phyloP scores from a whole-genome alignment of 1,139 yeast species.

The Suhomyces bolitotheri region DNA sequence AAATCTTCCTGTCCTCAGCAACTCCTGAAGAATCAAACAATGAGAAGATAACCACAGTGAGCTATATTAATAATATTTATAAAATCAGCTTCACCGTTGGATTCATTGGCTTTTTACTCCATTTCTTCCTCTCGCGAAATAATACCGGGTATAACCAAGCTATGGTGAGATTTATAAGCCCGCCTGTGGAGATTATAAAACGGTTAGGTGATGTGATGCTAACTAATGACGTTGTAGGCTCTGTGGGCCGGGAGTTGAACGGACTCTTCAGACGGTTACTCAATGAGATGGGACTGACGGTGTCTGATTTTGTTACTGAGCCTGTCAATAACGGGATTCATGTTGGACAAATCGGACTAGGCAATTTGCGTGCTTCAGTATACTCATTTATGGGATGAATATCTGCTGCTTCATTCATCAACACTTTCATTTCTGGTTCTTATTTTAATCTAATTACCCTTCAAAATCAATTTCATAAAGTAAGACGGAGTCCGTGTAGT shows the following conservation, averaged over 20 bases:
- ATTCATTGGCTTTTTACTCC: slow-evolving; percentile 41
- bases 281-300: slow-evolving; percentile 16
- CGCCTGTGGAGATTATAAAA: slow-evolving; percentile 2
- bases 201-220: background rate
- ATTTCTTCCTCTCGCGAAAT: slow-evolving; percentile 33
- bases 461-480: slow-evolving; percentile 69
- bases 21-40: slow-evolving; percentile 11
- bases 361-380: slow-evolving; percentile 27
- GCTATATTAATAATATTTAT: slow-evolving; percentile 24
- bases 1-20: slow-evolving; percentile 23
- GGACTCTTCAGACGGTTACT: slow-evolving; percentile 13
- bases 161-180: slow-evolving; percentile 11
- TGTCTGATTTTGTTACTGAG: slow-evolving; percentile 21
- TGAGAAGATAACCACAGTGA: slow-evolving; percentile 8
- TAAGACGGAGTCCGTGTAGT: slow-evolving; percentile 74
- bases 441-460: slow-evolving; percentile 13
- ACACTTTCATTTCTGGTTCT: too few relatives aligned
- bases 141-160: slow-evolving; percentile 17
- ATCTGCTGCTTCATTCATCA: background rate
- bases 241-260: slow-evolving; percentile 2
- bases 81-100: slow-evolving; percentile 44
- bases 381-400: slow-evolving; percentile 13
- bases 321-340: slow-evolving; percentile 21
- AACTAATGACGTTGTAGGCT: background rate
- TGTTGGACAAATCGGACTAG: slow-evolving; percentile 36